Base-by-base conservation (phyloP, 1,139 yeast species). In the Kodamaea anthophila region DNA sequence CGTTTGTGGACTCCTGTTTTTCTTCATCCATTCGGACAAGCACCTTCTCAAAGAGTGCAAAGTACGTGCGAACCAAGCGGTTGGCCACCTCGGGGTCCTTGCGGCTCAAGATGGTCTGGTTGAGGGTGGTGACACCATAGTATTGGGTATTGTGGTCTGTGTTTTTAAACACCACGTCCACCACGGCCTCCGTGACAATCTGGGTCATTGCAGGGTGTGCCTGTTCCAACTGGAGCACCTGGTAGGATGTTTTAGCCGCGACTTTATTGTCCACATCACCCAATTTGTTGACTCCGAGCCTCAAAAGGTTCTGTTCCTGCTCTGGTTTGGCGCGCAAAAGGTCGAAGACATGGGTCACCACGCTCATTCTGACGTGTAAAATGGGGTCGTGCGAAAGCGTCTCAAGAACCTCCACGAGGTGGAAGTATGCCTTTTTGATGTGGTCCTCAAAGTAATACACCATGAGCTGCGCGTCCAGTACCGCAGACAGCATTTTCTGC, bases 131-230 rank as follows among this genome's bases (percentile, higher is more conserved):
- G 6, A 85, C 70, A 3, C 96, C 75, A 54, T 88, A 91, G 56
- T 93, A 91, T 37, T 84, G 77, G 5, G 95, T 79, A 49, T 86
- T 94, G 53, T 86, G 83, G 38, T 86, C 96, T 29, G 76, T 74
- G 31, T 76, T 76, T 47, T 87, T 77, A 59, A 86, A 80, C 24
- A 87, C 65, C 27, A 82, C 70, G 51, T 91, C 97, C 29, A 84
- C 74, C 21, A 91, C 81, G 2, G 93, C 67, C 41, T 85, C 86
- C 26, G 81, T 73, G 24, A 93, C 65, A 37, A 91, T 74, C 31
- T 74, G 63, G 53, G 87, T 88, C 98, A 91, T 91, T 30, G 94
- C 94, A 13, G 99, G 99, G 55, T 91, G 99, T 3, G 79, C 83
- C 53, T 86, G 94, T 53, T 88, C 85, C 30, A 88, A 61, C 45